Conservation (phyloP, 108 stramenopile species). For the Pseudonitzschia delicatissima region DNA sequence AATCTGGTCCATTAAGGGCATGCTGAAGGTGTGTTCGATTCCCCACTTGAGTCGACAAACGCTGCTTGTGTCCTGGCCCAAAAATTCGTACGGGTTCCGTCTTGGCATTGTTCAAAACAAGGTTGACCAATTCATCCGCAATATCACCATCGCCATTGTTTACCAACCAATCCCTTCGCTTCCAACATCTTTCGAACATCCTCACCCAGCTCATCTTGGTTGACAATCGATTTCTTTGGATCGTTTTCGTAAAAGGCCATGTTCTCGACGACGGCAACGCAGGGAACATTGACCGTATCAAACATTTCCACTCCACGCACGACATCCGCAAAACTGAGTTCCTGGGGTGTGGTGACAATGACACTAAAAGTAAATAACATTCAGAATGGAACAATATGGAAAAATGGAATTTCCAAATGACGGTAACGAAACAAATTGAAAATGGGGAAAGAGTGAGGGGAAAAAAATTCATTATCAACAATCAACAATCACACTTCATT, state of each 20-base stretch:
- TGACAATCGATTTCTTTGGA: conserved; percentile 30
- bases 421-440: neutral
- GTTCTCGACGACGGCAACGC: conserved; percentile 97
- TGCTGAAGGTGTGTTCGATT: conserved; percentile 74
- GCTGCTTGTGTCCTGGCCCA: conserved; percentile 70
- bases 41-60: conserved; percentile 83
- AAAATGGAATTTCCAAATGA: neutral
- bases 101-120: conserved; percentile 42
- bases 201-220: conserved; percentile 28
- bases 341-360: conserved; percentile 97
- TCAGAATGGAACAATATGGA: neutral
- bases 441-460: neutral
- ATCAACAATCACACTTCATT: too few species aligned
- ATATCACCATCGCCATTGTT: conserved; percentile 21
- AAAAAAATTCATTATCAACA: neutral
- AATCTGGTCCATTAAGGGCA: conserved; percentile 75
- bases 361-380: neutral
- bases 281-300: conserved; percentile 91
- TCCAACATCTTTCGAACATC: conserved; percentile 36
- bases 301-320: conserved; percentile 97
- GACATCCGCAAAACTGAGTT: conserved; percentile 94
- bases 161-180: conserved; percentile 28
- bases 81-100: conserved; percentile 65
- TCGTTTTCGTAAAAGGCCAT: conserved; percentile 88
- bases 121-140: conserved; percentile 44